Evolutionary conservation across 2,329 filamentous ascomycete species (phyloP).

Genomic region (Venturia aucupariae): DNA sequence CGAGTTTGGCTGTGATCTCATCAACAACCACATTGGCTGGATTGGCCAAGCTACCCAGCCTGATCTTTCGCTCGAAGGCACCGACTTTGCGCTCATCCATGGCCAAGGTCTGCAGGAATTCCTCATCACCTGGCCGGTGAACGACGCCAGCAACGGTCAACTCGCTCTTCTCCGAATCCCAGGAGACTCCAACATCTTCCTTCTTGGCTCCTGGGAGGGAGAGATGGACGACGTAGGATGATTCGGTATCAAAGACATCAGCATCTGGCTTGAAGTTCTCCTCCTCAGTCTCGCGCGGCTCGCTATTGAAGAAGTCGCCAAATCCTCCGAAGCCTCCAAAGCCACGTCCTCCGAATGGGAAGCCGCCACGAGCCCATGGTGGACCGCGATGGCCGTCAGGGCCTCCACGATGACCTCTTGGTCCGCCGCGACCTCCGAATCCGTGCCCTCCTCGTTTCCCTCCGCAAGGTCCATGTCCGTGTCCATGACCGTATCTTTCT

Average conservation of each 20-base stretch:
- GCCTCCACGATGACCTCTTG: slow-evolving; percentile 6
- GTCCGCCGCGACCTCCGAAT: slow-evolving; percentile 11
- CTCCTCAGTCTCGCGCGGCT: slow-evolving; percentile 15
- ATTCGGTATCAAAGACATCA: slow-evolving; percentile 64
- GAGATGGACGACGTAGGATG: slow-evolving; percentile 55
- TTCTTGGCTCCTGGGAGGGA: slow-evolving; percentile 72
- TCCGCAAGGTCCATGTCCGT: slow-evolving; percentile 16
- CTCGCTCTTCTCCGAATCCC: slow-evolving; percentile 58
- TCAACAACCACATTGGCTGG: slow-evolving; percentile 57
- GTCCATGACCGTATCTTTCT: slow-evolving; percentile 9
- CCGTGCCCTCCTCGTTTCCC: slow-evolving; percentile 17
- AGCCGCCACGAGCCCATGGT: slow-evolving; percentile 13
- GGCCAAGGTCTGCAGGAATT: slow-evolving; percentile 54
- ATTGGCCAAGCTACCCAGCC: slow-evolving; percentile 45
- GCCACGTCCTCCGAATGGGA: slow-evolving; percentile 13
- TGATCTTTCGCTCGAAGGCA: slow-evolving; percentile 62
- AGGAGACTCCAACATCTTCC: slow-evolving; percentile 67
- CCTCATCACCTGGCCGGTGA: slow-evolving; percentile 60
- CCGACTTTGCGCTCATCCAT: slow-evolving; percentile 62
- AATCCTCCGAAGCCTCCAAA: slow-evolving; percentile 17
- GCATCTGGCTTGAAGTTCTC: slow-evolving; percentile 51
- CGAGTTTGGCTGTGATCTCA: slow-evolving; percentile 63
- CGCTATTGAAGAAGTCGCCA: slow-evolving; percentile 24
- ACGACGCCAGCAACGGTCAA: slow-evolving; percentile 64
- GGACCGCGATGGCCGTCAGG: slow-evolving; percentile 15